These are phyloP conservation scores for Lyophyllum atratum DNA, from an alignment of 768 basidiomycete genomes.

Conservation along the genomic window DNA sequence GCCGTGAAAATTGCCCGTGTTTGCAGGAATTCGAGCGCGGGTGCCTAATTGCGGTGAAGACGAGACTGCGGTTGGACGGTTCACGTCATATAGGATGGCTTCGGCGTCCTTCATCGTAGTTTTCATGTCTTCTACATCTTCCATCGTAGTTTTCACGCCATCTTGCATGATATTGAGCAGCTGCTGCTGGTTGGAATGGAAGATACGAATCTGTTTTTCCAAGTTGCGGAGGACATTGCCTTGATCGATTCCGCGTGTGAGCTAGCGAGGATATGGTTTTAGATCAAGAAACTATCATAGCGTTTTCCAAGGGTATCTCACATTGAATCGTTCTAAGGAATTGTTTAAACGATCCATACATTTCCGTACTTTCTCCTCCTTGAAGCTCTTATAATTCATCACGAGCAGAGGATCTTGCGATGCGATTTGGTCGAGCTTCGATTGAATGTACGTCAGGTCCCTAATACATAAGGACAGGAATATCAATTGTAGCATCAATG, in stretches of 20 bases:
- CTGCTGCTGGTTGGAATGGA: too few relatives aligned
- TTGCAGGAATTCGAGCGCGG: slow-evolving; percentile 6
- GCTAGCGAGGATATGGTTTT: not conserved
- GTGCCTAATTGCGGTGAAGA: not conserved
- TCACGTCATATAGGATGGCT: not conserved
- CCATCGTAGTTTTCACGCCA: too few relatives aligned
- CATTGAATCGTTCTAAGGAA: slow-evolving; percentile 1
- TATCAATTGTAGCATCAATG: not conserved
- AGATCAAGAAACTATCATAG: not conserved
- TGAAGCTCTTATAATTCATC: not conserved
- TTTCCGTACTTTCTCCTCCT: not conserved
- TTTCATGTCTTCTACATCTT: too few relatives aligned
- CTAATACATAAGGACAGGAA: too few relatives aligned
- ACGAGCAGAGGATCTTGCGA: not conserved
- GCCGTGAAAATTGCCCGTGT: slow-evolving; percentile 17
- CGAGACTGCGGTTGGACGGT: too few relatives aligned
- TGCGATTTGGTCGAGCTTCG: not conserved
- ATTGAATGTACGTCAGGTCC: slow-evolving; percentile 1
- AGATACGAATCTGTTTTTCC: too few relatives aligned
- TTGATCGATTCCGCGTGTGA: not conserved
- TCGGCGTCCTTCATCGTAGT: not conserved
- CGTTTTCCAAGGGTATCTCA: not conserved
- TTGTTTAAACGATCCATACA: not conserved
- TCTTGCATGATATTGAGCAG: not conserved
- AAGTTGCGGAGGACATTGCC: too few relatives aligned